Evolutionary conservation across 192 early-diverging fungal genomes (phyloP), one percentile per base, ranked within the genome.

Genomic region (Mortierella antarctica): DNA sequence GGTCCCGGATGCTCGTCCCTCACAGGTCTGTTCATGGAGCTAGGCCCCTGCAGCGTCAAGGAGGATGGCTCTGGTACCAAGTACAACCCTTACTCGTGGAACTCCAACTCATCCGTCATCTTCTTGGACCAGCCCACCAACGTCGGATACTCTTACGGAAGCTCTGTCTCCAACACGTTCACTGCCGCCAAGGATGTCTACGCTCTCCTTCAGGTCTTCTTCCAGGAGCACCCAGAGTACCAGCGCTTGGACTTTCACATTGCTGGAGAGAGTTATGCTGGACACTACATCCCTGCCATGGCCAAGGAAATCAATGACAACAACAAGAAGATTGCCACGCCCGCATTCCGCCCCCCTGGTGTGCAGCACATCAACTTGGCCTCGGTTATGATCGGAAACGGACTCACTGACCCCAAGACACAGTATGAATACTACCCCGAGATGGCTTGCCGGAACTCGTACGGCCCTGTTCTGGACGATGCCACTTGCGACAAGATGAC

Each of bases 271-370:
- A 90, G 86, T 51, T 92, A 96, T 57, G 93, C 88, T 7, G 98
- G 98, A 5, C 96, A 98, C 84, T 99, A 98, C 73, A 88, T 99
- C 55, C 98, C 98, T 21, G 96, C 93, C 44, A 92, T 96, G 41
- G 96, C 90, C 10, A 82, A 86, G 60, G 93, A 92, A 49, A 96
- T 99, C 74, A 86, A 92, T 41, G 88, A 90, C 21, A 85, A 88
- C 47, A 98, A 98, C 83, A 85, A 93, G 61, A 86, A 86, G 64
- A 78, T 79, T 42, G 68, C 70, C 17, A 73, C 71, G 2, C 72
- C 83, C 7, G 52, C 74, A 23, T 67, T 59, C 47, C 83, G 71
- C 20, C n/a, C 82, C 20, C 70, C 66, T 47, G 78, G 84, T 53
- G 51, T 87, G 54, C 58, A 68, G 20, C 62, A 70, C 46, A 89